Evolutionary conservation across 169 alveolate species (phyloP).

Genomic region (Cryptosporidium meleagridis): DNA sequence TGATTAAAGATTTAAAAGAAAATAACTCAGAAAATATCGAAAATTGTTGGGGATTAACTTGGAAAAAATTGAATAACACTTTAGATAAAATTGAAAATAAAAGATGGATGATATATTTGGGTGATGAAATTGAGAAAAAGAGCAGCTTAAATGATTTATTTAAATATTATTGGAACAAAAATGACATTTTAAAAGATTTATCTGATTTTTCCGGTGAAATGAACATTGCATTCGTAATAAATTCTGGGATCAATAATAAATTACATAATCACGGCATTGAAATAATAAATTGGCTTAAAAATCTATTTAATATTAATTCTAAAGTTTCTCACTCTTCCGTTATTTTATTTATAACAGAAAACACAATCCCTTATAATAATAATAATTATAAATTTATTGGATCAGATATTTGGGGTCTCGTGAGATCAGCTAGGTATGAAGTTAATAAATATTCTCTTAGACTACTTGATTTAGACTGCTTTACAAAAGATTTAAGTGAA

Average conservation of each 20-base stretch:
- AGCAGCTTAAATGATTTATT: neutral
- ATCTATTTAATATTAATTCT: neutral
- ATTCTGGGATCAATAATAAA: neutral
- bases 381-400: conserved; percentile 10
- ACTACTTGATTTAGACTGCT: conserved; percentile 38
- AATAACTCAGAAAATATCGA: neutral
- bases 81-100: neutral
- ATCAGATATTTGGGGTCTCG: conserved; percentile 68
- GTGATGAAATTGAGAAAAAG: neutral
- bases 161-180: neutral
- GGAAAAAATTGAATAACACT: neutral
- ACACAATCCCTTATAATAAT: neutral
- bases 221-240: conserved; percentile 30
- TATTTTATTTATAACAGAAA: conserved; percentile 32
- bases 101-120: conserved; percentile 29
- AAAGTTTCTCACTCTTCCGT: neutral
- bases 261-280: conserved; percentile 4
- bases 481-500: neutral
- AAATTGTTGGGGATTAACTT: conserved; percentile 32
- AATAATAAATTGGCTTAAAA: conserved; percentile 1
- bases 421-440: conserved; percentile 61
- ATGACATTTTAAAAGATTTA: neutral
- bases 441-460: neutral
- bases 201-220: conserved; percentile 11
- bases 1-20: neutral